Percentiles rank a stretch among this genome's conserved stretches.
Conservation (phyloP, 2,329 filamentous ascomycete species). For the Penicillium sp. region DNA sequence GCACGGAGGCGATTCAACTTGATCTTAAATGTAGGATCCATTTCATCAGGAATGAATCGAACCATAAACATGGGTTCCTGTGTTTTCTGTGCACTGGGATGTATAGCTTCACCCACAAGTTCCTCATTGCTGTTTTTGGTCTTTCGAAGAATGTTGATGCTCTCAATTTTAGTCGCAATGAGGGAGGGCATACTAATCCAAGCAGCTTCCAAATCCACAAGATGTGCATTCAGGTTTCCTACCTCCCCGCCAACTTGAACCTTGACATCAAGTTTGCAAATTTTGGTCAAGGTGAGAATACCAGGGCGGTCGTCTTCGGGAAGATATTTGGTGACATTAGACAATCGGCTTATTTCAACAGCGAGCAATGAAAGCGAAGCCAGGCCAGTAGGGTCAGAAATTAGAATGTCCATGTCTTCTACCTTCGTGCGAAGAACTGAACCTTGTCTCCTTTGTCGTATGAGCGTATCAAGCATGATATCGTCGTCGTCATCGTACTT, state of each 20-base stretch:
- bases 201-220: conserved; percentile 66
- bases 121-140: conserved; percentile 65
- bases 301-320: conserved; percentile 94
- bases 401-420: conserved; percentile 60
- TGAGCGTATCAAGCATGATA: conserved; percentile 87
- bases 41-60: conserved; percentile 87
- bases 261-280: conserved; percentile 62
- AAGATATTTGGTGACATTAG: conserved; percentile 87
- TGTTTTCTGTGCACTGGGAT: conserved; percentile 25
- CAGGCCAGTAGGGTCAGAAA: conserved; percentile 65
- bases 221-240: conserved; percentile 60
- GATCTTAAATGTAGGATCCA: conserved; percentile 84
- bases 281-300: conserved; percentile 68
- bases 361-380: conserved; percentile 67
- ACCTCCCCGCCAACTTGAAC: conserved; percentile 67
- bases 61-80: conserved; percentile 71
- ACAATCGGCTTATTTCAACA: conserved; percentile 76
- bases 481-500: conserved; percentile 88
- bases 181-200: conserved; percentile 84
- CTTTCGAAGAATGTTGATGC: conserved; percentile 63
- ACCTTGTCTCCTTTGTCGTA: conserved; percentile 83
- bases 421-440: conserved; percentile 72
- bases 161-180: conserved; percentile 70
- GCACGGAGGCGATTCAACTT: conserved; percentile 79
- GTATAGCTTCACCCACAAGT: conserved; percentile 64